These are phyloP conservation scores for Trametes maxima DNA, from an alignment of 768 basidiomycete genomes.

Conservation along the genomic window DNA sequence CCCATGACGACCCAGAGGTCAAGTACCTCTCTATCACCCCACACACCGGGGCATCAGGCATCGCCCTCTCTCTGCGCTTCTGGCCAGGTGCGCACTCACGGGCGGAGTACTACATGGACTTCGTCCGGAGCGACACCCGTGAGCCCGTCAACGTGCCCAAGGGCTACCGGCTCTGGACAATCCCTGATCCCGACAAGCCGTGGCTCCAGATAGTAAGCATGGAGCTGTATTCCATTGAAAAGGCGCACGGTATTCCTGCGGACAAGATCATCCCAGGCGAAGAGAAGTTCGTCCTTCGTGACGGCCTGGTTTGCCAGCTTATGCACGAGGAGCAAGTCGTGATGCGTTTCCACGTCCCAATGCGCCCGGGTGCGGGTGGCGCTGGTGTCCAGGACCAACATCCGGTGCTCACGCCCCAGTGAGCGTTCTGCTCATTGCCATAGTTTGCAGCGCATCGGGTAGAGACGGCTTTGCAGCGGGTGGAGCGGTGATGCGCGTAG, in stretches of 20 bases:
- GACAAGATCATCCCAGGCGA: neutral
- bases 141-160: neutral
- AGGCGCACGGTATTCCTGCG: neutral
- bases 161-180: neutral
- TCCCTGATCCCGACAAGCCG: neutral
- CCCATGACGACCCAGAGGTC: no score
- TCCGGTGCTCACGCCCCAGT: no score
- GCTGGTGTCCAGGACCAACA: no score
- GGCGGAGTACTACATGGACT: slow-evolving; percentile 4
- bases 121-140: neutral
- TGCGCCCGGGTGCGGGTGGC: neutral
- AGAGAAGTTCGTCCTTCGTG: slow-evolving; percentile 1
- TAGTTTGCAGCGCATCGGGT: no score
- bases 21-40: no score
- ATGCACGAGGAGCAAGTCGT: neutral
- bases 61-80: neutral
- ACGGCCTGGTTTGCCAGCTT: neutral
- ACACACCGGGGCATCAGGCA: neutral
- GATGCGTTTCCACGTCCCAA: neutral
- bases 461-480: no score
- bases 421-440: no score
- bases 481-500: no score
- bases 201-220: neutral
- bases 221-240: neutral
- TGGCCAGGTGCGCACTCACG: neutral